Evolutionary conservation across 768 basidiomycete genomes (phyloP), one percentile per base, ranked within the genome.

Genomic region (Rhodosporidiobolus sp.): DNA sequence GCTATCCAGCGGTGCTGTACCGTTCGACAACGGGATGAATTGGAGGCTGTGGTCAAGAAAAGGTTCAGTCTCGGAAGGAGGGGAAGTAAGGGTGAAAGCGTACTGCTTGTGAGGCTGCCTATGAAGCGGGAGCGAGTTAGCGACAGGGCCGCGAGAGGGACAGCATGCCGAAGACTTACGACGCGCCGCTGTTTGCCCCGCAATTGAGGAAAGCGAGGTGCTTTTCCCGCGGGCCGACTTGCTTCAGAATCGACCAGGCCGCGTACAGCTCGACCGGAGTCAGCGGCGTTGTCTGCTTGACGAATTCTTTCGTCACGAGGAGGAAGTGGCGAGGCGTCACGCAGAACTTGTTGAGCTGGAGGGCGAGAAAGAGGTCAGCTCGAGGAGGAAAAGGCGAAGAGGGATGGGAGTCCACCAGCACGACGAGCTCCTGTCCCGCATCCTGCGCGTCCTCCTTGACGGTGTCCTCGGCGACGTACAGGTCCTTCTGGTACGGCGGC

Each of bases 191-290:
- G 24, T 64, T 73, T 38, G 28, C 80, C 85, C 79, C 80, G 87
- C 94, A 95, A 74, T 97, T 97, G 81, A 93, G 96, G 82, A 96
- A 96, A 2, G 90, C 90, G 67, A 96, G 86, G 67, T 88, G 84
- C 46, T 82, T 84, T 70, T 83, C 85, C 22, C 87, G 86, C 0
- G 83, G 83, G 74, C 76, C 86, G 85, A 53, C 84, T 84, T 55
- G 88, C 91, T 91, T 89, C 1, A 97, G 83, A 38, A 95, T 83
- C n/a, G 83, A 80, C 81, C 93, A 94, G 9, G 88, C 84, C 68
- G 89, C 87, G 7, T 89, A 86, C 19, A 96, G 85, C 78, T 96
- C 92, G 24, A 85, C 79, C 0, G 94, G 94, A 70, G 86, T 82
- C 30, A 94, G 84, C 10, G 94, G 93, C 0, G 90, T 87, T 3